Base-by-base conservation (phyloP, 345 rosid species). In the Aquilaria yunnanensis region DNA sequence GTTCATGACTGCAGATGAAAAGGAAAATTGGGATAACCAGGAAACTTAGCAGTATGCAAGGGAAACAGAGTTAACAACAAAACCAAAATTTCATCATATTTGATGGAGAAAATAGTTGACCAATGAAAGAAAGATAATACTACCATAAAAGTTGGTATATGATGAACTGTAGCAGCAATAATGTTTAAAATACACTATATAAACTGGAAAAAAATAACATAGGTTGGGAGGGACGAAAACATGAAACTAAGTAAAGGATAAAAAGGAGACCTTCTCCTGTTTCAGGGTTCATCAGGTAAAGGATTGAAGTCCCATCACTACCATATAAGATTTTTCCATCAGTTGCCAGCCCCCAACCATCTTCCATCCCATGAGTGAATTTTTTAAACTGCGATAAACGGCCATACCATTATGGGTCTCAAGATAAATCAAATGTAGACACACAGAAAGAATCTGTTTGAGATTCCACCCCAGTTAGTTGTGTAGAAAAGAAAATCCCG, bases 321-420 rank as follows among this genome's bases (percentile, higher is more conserved):
- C 99, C 96, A 65, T 85, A 87, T 67, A 95, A 62, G 62, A 81
- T 69, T 65, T 89, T 71, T 31, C 99, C 98, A 75, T 95, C 96
- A 32, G 92, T 87, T 63, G 98, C 92, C 52, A 91, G 81, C 56
- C 99, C 98, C 96, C 99, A 95, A 13, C 98, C 99, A 79, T 95
- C 99, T 55, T 79, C 51, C 98, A 95, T 95, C 70, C 77, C 70
- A 77, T 95, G 96, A 58, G 72, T 78, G 77, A 89, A 91, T 73
- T 71, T 54, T 53, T 69, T 65, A 51, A 84, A 68, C 99, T 95
- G 87, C 79, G 80, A n/a, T 9, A 68, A 51, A 49, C 51, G 50
- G 41, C 32, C 53, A 54, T 56, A 64, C 49, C 33, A 52, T 47
- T 5, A 52, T 52, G 29, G 12, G 59, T 55, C 30, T 43, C 43